Evolutionary conservation across 345 rosid genomes (phyloP).

Genomic region (Salix arbutifolia): DNA sequence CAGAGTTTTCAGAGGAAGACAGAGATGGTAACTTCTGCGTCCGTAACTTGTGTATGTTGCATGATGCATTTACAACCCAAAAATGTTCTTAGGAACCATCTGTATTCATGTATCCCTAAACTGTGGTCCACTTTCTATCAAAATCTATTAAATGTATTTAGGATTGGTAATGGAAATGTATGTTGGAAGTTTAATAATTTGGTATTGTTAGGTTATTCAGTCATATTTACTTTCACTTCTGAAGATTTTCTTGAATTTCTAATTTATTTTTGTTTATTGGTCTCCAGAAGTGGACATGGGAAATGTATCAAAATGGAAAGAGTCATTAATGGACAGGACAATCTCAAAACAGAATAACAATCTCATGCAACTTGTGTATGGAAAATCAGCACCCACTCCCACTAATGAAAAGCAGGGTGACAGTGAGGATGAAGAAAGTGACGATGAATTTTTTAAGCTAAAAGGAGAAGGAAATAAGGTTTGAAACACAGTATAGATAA

Average conservation of each 20-base stretch:
- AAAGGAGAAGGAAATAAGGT: constrained; percentile 77
- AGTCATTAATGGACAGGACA: constrained; percentile 61
- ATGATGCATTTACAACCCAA: neutral
- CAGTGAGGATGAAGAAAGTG: constrained; percentile 56
- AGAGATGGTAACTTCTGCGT: constrained; percentile 40
- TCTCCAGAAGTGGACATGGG: constrained; percentile 51
- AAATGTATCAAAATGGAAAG: constrained; percentile 80
- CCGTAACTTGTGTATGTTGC: neutral
- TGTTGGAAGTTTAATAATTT: neutral
- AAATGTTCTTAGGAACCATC: neutral
- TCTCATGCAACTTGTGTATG: constrained; percentile 84
- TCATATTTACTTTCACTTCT: neutral
- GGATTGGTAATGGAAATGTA: neutral
- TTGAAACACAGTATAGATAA: neutral
- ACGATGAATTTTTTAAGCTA: constrained; percentile 81
- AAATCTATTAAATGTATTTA: neutral
- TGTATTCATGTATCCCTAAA: neutral
- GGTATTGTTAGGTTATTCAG: neutral
- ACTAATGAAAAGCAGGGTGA: constrained; percentile 34
- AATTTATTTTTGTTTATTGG: constrained; percentile 8
- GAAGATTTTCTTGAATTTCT: constrained; percentile 10
- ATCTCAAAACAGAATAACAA: constrained; percentile 43
- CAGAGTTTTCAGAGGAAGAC: constrained; percentile 43
- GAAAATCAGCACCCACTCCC: constrained; percentile 42
- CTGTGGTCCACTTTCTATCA: neutral